Percentiles rank a stretch among this genome's conserved stretches.
Evolutionary conservation across 2,329 filamentous ascomycete species (phyloP).

Genomic region (Elsinoe australis): DNA sequence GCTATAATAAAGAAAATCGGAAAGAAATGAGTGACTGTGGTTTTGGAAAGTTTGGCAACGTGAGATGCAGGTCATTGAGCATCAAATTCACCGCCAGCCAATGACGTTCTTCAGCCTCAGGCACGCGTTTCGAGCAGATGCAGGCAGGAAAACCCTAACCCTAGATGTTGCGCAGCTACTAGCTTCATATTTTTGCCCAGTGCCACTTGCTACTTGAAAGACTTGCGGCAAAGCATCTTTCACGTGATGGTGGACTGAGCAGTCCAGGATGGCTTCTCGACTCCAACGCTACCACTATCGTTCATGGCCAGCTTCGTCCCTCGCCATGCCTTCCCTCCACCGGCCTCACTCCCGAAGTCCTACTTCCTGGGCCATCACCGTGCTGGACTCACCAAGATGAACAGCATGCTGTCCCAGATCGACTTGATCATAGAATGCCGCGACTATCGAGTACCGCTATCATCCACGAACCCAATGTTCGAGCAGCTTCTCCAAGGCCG

Average conservation of each 20-base stretch:
- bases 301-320: constrained; percentile 55
- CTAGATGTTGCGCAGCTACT: background rate
- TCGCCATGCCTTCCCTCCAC: constrained; percentile 62
- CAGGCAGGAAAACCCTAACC: constrained; percentile 14
- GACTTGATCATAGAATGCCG: constrained; percentile 90
- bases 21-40: constrained; percentile 1
- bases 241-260: constrained; percentile 2
- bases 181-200: too few relatives aligned
- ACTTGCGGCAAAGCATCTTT: too few relatives aligned
- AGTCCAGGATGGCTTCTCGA: constrained; percentile 1
- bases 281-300: background rate
- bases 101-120: constrained; percentile 16
- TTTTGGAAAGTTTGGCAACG: background rate
- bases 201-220: too few relatives aligned
- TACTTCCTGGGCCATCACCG: constrained; percentile 95
- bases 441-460: constrained; percentile 83
- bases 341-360: constrained; percentile 70
- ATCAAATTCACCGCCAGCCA: background rate
- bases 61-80: background rate
- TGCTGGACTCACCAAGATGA: constrained; percentile 74
- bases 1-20: constrained; percentile 7
- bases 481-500: constrained; percentile 63
- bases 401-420: constrained; percentile 67
- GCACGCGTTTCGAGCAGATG: constrained; percentile 10
- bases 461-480: constrained; percentile 82